Base-by-base conservation (phyloP, 1,284 basidiomycete species). In the Flammula alnicola region DNA sequence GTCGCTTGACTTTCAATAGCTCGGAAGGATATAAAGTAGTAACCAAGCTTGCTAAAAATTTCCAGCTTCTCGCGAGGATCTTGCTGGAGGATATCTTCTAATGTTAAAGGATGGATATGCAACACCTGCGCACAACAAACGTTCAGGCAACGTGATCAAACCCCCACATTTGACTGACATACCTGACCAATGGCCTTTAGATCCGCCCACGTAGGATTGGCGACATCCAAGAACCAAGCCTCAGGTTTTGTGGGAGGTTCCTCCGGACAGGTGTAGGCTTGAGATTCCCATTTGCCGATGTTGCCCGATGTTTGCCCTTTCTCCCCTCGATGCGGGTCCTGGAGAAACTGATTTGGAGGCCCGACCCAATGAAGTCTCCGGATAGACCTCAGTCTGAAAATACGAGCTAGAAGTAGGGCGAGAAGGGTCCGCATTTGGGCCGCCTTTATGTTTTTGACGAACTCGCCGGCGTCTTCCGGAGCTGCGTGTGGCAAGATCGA, bases 61-160 rank as follows among this genome's bases (percentile, higher is more conserved):
- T 98, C 95, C 11, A 97, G 74, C 70, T 98, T 98, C 69, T 98
- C 95, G 27, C 94, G 82, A 14, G 92, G 88, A 56, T 98, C 95
- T 69, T 93, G 88, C 56, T 95, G 92, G n/a, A 98, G 71, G 27
- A 98, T 93, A 72, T 98, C 95, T 69, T 98, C 95, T 11, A 98
- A 79, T 0, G 95, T 98, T 16, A 98, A 77, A 0, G 95, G 95
- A 68, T 98, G 95, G 2, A 98, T 79, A 44, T 93, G 91, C 20
- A 98, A 78, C 14, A 93, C 70, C 91, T 93, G 57, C 12, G 14
- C 23, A 20, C 14, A 8, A n/a, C 22, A 35, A 9, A 11, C 14
- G n/a, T n/a, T 33, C 12, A 29, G 22, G 10, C 9, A 29, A 19
- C n/a, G n/a, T n/a, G n/a, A 20, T 5, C 11, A 29, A 32, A 37